Evolutionary conservation across 768 basidiomycete genomes (phyloP).

Genomic region (Naganishia randhawae): DNA sequence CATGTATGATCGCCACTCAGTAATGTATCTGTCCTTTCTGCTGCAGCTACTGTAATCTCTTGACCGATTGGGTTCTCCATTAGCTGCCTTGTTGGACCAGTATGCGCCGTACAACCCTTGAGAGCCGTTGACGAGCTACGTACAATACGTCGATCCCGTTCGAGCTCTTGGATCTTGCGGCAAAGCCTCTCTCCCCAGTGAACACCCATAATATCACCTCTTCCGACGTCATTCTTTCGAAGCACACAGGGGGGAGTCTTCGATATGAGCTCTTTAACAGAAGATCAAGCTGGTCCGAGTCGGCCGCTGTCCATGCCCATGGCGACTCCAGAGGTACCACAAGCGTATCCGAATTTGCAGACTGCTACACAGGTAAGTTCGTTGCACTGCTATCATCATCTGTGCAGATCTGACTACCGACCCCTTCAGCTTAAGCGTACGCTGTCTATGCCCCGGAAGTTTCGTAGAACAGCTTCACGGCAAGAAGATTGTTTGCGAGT

Average conservation of each 20-base stretch:
- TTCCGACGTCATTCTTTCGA: background rate
- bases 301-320: background rate
- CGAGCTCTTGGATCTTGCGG: background rate
- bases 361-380: slow-evolving; percentile 26
- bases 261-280: background rate
- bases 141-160: too few relatives aligned
- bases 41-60: background rate
- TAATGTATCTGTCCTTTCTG: background rate
- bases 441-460: slow-evolving; percentile 29
- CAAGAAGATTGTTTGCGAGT: slow-evolving; percentile 40
- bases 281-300: background rate
- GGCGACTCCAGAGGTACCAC: slow-evolving; percentile 24
- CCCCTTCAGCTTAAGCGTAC: slow-evolving; percentile 21
- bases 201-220: background rate
- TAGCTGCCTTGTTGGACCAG: background rate
- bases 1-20: background rate
- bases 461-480: slow-evolving; percentile 37
- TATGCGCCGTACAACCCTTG: background rate
- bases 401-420: background rate
- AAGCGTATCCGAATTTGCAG: slow-evolving; percentile 30
- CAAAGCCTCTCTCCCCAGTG: background rate
- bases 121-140: background rate
- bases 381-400: background rate
- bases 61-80: background rate
- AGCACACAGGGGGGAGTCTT: background rate